Evolutionary conservation across 2,329 filamentous ascomycete species (phyloP), one percentile per base, ranked within the genome.

Genomic region (Fusarium palustre): DNA sequence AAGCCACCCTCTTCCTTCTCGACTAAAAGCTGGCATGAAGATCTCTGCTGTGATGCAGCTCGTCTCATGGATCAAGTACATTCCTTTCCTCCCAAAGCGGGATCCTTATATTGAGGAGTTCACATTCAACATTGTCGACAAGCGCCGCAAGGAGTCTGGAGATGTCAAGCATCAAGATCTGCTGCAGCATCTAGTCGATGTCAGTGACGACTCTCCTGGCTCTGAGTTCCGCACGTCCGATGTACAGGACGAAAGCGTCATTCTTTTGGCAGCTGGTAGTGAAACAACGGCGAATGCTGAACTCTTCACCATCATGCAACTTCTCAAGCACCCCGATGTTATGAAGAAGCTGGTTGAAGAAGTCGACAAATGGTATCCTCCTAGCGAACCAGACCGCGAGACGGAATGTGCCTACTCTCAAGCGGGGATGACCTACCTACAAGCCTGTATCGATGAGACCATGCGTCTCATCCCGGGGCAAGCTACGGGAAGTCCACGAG

Each of bases 1-100:
- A 28, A 56, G 54, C 3, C 54, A 56, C 18, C 54, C 54, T 16
- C 43, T 56, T 1, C 54, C 54, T 2, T 56, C 54, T 10, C 43
- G 54, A 3, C 20, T 56, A 5, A 56, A 56, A 25, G 54, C 54
- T 12, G 54, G 54, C 1, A 56, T 56, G 54, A 50, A 49, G 9
- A 56, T 56, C 18, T 56, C 54, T 25, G 54, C 43, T 6, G 54
- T 56, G 9, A 56, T 56, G 54, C 54, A 56, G 18, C 43, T 56
- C 18, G 41, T 56, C 9, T 7, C 33, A 10, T 56, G 54, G 54
- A 41, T 56, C 16, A 50, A 56, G 18, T 56, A 56, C 25, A 56
- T 56, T 1, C 54, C 54, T 18, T 56, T 56, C 6, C 25, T 56
- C 3, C 54, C 54, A 7, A 56, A 41, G 12, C 20, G 54, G n/a